Evolutionary conservation across 805 yeast species (phyloP), one percentile per base, ranked within the genome.

Genomic region (Wickerhamomyces ciferrii): DNA sequence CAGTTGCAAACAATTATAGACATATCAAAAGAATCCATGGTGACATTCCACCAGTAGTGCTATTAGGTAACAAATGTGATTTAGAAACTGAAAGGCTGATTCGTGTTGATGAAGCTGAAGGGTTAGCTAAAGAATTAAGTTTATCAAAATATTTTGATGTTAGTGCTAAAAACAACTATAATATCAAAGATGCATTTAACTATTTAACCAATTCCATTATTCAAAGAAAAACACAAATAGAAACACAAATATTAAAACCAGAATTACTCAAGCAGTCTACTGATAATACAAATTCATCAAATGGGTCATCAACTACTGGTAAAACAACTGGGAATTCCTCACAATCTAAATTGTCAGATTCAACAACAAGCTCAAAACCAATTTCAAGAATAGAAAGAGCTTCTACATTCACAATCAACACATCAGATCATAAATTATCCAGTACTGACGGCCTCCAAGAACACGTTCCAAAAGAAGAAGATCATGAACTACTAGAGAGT

Each of bases 1-100:
- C 42, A 2, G 48, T 51, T 3, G 18, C 53, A 15, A 49, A 46
- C 37, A 42, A 34, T 14, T 50, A 52, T 41, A 49, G 53, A 36
- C 58, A 55, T 24, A 48, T 56, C 17, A 34, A 46, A 36, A 54
- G 59, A 46, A 47, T 49, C 7, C 41, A 42, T 3, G 50, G 41
- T 23, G 27, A 43, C 15, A 38, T 53, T 3, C 62, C 62, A 1
- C 60, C 60, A 35, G 45, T 45, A 3, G 25, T 55, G 1, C 38
- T 58, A 10, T 45, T 56, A 15, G 62, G 55, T 2, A 54, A 53
- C 39, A 42, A 52, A 41, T 21, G 43, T 2, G 60, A 56, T 21
- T 29, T 32, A 9, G 39, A 41, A 7, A 14, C 32, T 6, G 20
- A 32, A 19, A 52, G 59, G 43, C 52, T 48, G 25, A 52, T 53